Evolutionary conservation across 345 rosid genomes (phyloP), one percentile per base, ranked within the genome.

Genomic region (Odontarrhena argentea): DNA sequence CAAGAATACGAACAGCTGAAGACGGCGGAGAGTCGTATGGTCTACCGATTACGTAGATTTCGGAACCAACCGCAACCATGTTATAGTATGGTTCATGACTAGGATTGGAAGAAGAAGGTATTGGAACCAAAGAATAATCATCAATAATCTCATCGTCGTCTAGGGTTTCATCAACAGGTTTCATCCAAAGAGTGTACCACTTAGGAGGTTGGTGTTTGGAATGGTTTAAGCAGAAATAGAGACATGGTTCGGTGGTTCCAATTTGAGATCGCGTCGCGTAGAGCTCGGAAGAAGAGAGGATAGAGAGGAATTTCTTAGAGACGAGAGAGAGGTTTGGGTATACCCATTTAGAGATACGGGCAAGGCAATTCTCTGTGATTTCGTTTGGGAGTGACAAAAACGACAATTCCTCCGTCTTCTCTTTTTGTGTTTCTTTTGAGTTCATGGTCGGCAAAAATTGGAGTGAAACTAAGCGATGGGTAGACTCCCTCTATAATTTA

Each of bases 241-340:
- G 87, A 65, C 70, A 71, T 63, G 76, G 76, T 38, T 85, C 46
- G 1, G 13, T 12, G 13, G 44, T 41, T 60, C 49, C 13, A 74
- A 84, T 74, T 53, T 76, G 82, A 38, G 74, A 75, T 57, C 96
- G 87, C 3, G 81, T 68, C 50, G 82, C 14, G 79, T 75, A 84
- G 67, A 83, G 63, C 47, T 70, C 67, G 4, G 92, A 68, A 22
- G 88, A 85, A 9, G 82, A 78, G 61, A 87, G 38, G 65, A 82
- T 63, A 18, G 85, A 70, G 10, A 40, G 82, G 60, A 87, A 74
- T 9, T 80, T 45, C 36, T 74, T 85, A 28, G 92, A 88, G 74
- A 91, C 89, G 1, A 76, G 68, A 24, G 82, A 77, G 62, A 91
- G 92, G 2, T 32, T 40, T 12, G 91, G 89, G 73, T 81, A 81